Base-by-base conservation (phyloP, 352 stramenopile species). In the Phytophthora hibernalis region DNA sequence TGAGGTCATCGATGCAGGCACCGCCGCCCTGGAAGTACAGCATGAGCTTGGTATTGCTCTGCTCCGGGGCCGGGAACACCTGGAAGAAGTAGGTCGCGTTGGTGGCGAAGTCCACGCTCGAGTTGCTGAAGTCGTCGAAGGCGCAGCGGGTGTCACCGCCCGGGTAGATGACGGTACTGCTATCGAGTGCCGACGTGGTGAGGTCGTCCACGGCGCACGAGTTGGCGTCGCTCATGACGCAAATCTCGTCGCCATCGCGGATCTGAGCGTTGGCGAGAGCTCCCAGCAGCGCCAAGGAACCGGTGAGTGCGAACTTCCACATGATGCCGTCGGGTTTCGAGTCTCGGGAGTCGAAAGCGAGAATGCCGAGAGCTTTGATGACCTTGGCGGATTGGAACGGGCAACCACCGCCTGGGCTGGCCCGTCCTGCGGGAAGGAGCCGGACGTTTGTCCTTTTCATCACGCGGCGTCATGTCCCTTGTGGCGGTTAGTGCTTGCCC, bases 51-150 rank as follows among this genome's bases (percentile, higher is more conserved):
- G 62, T 80, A 60, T 89, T 90, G 58, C 66, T 71, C 47, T 82
- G 50, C 16, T 80, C 67, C 16, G 68, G 61, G 30, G 76, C 74
- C 21, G 85, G 82, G 65, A 92, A 92, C 15, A 92, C 74, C 63
- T 91, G 81, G 71, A 91, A 91, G 59, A 91, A 91, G 70, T 85
- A 93, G 11, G 83, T 86, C 33, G 70, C 28, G 49, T 85, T 86
- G 21, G 78, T 83, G n/a, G 49, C 62, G 22, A 81, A 85, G 58
- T 73, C 61, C 13, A 77, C 68, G n/a, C 54, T 74, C 44, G 63
- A 66, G 42, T 79, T 68, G 42, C 51, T 70, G 55, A 76, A 84
- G 61, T 87, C 77, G 56, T 87, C 79, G 40, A 85, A 87, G 15
- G 79, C 79, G 56, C 80, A 89, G n/a, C 75, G 77, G 0, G 80